These are phyloP conservation scores for Helicostylum pulchrum DNA, from an alignment of 192 early-diverging fungal species.

Conservation along the genomic window DNA sequence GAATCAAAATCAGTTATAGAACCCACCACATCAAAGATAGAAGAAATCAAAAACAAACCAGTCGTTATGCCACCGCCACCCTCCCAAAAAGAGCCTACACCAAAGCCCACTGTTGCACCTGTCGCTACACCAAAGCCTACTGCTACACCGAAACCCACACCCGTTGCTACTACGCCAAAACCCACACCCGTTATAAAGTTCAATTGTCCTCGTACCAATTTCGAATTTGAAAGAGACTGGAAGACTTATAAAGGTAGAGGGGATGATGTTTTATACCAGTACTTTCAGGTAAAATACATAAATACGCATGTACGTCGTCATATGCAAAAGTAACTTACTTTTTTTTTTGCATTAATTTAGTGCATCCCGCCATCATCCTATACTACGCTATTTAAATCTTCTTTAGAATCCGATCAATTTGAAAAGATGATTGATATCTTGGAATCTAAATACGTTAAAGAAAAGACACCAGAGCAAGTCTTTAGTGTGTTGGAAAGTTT, in stretches of 20 bases:
- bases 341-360: conserved; percentile 15
- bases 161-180: neutral
- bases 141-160: neutral
- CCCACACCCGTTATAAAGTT: neutral
- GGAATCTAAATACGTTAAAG: conserved; percentile 29
- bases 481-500: conserved; percentile 19
- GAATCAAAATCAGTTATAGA: neutral
- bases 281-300: conserved; percentile 53
- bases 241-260: conserved; percentile 51
- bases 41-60: too few species aligned
- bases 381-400: conserved; percentile 41
- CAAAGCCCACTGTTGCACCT: neutral
- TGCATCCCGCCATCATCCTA: conserved; percentile 39
- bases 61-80: too few species aligned
- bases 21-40: neutral
- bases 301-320: neutral
- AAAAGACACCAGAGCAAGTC: conserved; percentile 16
- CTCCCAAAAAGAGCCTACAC: neutral
- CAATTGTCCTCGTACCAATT: conserved; percentile 41
- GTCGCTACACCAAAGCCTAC: neutral
- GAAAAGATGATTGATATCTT: conserved; percentile 42
- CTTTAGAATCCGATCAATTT: conserved; percentile 50
- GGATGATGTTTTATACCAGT: conserved; percentile 46
- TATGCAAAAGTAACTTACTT: neutral
- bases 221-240: conserved; percentile 76